These are phyloP conservation scores for Tulasnella sp. DNA, from an alignment of 768 basidiomycete species.

Conservation along the genomic window DNA sequence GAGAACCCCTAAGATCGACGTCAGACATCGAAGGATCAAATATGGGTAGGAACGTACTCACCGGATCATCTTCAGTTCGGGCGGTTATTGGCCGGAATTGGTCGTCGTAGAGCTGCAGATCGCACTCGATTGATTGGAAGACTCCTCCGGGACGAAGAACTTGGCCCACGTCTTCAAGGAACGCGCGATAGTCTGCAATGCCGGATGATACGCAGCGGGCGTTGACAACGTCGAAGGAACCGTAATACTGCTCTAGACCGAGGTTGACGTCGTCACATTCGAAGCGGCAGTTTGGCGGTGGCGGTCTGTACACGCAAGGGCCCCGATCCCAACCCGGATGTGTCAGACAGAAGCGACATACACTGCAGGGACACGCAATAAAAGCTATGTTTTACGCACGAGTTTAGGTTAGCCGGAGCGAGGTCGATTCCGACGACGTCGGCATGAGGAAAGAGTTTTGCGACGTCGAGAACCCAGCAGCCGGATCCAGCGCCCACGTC, in stretches of 20 bases:
- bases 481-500: conserved; percentile 16
- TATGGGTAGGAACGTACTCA: neutral
- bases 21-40: neutral
- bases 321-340: neutral
- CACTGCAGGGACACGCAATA: neutral
- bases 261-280: conserved; percentile 10
- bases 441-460: neutral
- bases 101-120: conserved; percentile 12
- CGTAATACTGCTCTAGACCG: neutral
- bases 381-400: neutral
- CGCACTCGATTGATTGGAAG: conserved; percentile 5
- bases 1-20: conserved; percentile 1
- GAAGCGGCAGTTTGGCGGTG: conserved; percentile 14
- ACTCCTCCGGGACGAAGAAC: conserved; percentile 6
- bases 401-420: neutral
- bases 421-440: conserved; percentile 14
- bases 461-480: neutral
- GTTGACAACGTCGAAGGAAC: conserved; percentile 11
- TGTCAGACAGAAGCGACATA: neutral
- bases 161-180: neutral
- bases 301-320: neutral
- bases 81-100: neutral
- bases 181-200: conserved; percentile 9
- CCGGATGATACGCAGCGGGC: neutral
- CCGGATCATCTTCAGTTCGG: conserved; percentile 9